These are phyloP conservation scores for Cyclocybe aegerita DNA, from an alignment of 768 basidiomycete genomes.

Conservation along the genomic window DNA sequence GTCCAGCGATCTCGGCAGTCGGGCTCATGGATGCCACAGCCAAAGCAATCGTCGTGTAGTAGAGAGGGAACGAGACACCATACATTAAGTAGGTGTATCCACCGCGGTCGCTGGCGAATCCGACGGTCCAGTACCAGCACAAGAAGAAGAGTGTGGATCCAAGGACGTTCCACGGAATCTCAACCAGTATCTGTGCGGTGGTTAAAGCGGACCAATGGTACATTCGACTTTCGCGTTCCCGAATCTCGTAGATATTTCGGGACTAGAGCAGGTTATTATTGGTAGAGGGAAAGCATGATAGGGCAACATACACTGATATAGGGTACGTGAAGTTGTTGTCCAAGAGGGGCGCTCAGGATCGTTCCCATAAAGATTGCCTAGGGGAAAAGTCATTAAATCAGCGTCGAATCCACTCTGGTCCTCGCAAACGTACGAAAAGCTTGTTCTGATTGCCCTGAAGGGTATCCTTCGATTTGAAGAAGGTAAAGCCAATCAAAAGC, in stretches of 20 bases:
- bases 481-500: conserved; percentile 63
- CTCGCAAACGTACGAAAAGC: conserved; percentile 49
- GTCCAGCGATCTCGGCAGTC: conserved; percentile 55
- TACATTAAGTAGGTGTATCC: conserved; percentile 60
- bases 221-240: conserved; percentile 64
- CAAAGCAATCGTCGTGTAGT: conserved; percentile 63
- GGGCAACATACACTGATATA: conserved; percentile 42
- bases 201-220: conserved; percentile 65
- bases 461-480: conserved; percentile 54
- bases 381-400: neutral
- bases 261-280: conserved; percentile 21
- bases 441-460: conserved; percentile 64
- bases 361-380: conserved; percentile 60
- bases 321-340: conserved; percentile 63
- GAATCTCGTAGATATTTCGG: conserved; percentile 65
- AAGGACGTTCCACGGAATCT: conserved; percentile 66
- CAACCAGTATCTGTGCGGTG: conserved; percentile 54
- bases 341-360: conserved; percentile 51
- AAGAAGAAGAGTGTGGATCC: conserved; percentile 63
- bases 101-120: conserved; percentile 49
- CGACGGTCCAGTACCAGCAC: conserved; percentile 77
- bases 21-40: conserved; percentile 63
- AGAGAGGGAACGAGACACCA: conserved; percentile 58
- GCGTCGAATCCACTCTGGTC: conserved; percentile 1
- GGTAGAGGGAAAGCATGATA: neutral